Evolutionary conservation across 2,329 filamentous ascomycete genomes (phyloP).

Genomic region (Cladophialophora immunda): DNA sequence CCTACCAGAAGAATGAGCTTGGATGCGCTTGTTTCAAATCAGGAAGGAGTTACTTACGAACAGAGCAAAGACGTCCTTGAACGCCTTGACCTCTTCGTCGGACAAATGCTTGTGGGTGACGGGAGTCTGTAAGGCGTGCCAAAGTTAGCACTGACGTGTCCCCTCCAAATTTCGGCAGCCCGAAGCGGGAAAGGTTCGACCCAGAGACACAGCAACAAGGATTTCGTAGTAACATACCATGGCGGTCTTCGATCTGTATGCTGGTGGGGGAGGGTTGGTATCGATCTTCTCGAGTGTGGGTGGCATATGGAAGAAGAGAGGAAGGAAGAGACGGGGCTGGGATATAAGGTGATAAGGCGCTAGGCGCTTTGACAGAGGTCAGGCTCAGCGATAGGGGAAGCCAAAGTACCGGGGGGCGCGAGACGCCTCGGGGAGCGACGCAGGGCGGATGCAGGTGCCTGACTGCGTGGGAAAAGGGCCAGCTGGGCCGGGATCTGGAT

Average conservation of each 20-base stretch:
- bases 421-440: constrained; percentile 4
- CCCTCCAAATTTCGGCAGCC: not conserved
- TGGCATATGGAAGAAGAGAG: constrained; percentile 25
- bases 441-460: not conserved
- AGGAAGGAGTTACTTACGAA: constrained; percentile 41
- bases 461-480: constrained; percentile 7
- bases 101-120: constrained; percentile 32
- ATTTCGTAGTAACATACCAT: constrained; percentile 28
- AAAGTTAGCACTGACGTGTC: constrained; percentile 21
- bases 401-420: constrained; percentile 4
- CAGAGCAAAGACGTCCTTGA: constrained; percentile 44
- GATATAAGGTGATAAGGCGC: constrained; percentile 18
- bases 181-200: not conserved
- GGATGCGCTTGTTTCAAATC: constrained; percentile 1
- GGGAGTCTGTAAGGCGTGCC: constrained; percentile 23
- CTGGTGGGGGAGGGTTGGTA: constrained; percentile 23
- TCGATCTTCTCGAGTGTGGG: constrained; percentile 32
- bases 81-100: constrained; percentile 43
- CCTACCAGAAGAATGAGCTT: constrained; percentile 36
- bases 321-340: constrained; percentile 16
- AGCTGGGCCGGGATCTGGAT: constrained; percentile 11
- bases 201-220: not conserved
- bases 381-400: not conserved
- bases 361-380: not conserved
- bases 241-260: constrained; percentile 18